Evolutionary conservation across 2,329 filamentous ascomycete genomes (phyloP).

Genomic region (Fusarium sp.): DNA sequence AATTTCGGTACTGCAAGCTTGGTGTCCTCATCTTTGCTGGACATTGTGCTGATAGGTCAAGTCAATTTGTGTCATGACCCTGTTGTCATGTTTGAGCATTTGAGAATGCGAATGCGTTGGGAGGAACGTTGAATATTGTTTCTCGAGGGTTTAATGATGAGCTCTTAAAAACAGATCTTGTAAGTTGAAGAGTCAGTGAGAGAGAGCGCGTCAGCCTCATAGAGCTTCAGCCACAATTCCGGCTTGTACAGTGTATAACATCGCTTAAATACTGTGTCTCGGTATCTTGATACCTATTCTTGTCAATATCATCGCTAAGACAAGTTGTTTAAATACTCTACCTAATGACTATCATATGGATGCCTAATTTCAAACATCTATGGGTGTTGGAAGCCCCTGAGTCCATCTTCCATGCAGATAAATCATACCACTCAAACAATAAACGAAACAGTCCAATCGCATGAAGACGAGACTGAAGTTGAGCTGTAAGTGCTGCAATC

Average conservation of each 20-base stretch:
- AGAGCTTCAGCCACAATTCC: constrained; percentile 18
- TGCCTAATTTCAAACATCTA: background rate
- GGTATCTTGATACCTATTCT: no score
- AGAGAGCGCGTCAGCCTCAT: constrained; percentile 11
- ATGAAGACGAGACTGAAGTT: background rate
- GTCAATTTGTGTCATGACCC: constrained; percentile 25
- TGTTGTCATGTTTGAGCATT: background rate
- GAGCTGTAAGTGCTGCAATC: background rate
- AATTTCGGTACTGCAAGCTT: constrained; percentile 72
- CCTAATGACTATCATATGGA: background rate
- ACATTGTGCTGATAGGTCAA: constrained; percentile 44
- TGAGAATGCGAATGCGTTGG: no score
- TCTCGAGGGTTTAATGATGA: background rate
- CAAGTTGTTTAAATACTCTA: no score
- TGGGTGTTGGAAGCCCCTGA: background rate
- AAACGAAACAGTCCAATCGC: background rate
- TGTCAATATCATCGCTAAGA: background rate
- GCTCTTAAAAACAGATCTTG: background rate
- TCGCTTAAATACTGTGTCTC: accelerated
- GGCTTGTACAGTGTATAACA: constrained; percentile 2
- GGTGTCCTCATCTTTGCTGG: constrained; percentile 43
- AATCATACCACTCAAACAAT: background rate
- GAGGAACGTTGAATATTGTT: background rate
- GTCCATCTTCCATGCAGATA: background rate
- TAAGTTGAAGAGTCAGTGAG: constrained; percentile 17